phyloP scores from a whole-genome alignment of 345 rosid genomes.

The Lepidium didymum region DNA sequence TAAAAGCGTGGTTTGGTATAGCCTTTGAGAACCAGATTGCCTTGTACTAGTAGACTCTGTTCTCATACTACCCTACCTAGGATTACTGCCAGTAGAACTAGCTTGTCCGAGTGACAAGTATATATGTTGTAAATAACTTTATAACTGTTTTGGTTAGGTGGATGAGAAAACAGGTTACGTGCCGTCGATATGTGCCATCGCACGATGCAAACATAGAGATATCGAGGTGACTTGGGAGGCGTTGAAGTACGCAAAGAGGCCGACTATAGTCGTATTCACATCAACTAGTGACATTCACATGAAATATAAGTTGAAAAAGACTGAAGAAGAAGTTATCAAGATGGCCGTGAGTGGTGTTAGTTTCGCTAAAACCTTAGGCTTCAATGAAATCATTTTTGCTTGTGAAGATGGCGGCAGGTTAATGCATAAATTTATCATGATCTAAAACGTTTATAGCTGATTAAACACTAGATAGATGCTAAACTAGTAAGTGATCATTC shows the following conservation, averaged over 20 bases:
- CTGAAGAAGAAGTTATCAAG: constrained; percentile 57
- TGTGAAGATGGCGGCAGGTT: constrained; percentile 94
- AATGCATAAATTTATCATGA: background rate
- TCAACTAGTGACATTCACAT: constrained; percentile 86
- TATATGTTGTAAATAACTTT: too few relatives aligned
- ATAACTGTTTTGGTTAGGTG: too few relatives aligned
- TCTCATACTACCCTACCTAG: too few relatives aligned
- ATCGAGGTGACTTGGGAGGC: constrained; percentile 78
- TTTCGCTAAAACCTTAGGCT: constrained; percentile 69
- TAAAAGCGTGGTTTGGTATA: too few relatives aligned
- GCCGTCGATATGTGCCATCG: constrained; percentile 75
- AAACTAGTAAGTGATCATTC: background rate
- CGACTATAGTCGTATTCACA: constrained; percentile 60
- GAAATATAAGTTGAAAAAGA: constrained; percentile 76
- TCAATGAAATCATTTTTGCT: constrained; percentile 70
- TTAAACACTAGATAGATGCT: too few relatives aligned
- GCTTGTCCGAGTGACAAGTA: too few relatives aligned
- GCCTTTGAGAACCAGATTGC: too few relatives aligned
- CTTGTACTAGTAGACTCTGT: too few relatives aligned
- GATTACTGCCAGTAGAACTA: too few relatives aligned
- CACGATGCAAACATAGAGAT: constrained; percentile 67
- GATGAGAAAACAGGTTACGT: constrained; percentile 58
- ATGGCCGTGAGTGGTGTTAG: constrained; percentile 57
- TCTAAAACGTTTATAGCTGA: background rate
- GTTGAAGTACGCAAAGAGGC: constrained; percentile 67